Evolutionary conservation across 805 yeast species (phyloP).

Genomic region (Schizosaccharomyces pombe): ASM294v3 CU329670.1:4774501-4775000

Average conservation of each 20-base stretch:
- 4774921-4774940: slow-evolving; percentile 4
- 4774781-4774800: not conserved
- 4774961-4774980: not conserved
- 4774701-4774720: slow-evolving; percentile 3
- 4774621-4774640: too few relatives aligned
- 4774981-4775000: not conserved
- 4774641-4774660: not conserved
- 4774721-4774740: slow-evolving; percentile 4
- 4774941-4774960: too few relatives aligned
- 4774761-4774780: not conserved
- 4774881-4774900: slow-evolving; percentile 2
- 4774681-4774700: not conserved
- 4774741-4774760: not conserved
- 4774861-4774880: slow-evolving; percentile 2
- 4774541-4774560: not conserved
- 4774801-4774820: slow-evolving; percentile 3
- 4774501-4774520: too few relatives aligned
- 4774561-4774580: too few relatives aligned
- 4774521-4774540: too few relatives aligned
- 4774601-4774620: too few relatives aligned
- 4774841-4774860: not conserved
- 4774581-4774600: too few relatives aligned
- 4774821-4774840: not conserved
- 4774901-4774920: slow-evolving; percentile 1
- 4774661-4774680: not conserved